Evolutionary conservation across 75 land plant species (phyloP).

Genomic region (Pinus tabuliformis): DNA sequence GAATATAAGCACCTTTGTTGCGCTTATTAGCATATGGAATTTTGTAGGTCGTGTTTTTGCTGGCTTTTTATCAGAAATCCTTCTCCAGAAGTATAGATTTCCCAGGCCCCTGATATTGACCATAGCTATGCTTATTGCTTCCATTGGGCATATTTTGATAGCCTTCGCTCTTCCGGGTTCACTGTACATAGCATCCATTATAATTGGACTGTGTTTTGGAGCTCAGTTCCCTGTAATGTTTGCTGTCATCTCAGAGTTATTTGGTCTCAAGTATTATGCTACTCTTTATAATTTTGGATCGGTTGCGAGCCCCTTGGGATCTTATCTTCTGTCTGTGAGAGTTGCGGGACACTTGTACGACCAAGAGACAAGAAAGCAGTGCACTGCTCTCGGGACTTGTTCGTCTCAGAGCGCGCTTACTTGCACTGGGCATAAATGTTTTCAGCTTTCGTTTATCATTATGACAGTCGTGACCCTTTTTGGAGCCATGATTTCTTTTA

Average conservation of each 20-base stretch:
- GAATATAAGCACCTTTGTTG: constrained; percentile 50
- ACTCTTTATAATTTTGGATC: too few relatives aligned
- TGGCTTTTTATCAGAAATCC: constrained; percentile 52
- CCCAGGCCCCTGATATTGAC: constrained; percentile 22
- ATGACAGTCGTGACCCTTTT: constrained; percentile 12
- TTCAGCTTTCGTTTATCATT: too few relatives aligned
- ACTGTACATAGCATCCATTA: background rate
- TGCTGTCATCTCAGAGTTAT: background rate
- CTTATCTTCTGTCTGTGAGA: too few relatives aligned
- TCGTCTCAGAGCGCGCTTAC: constrained; percentile 9
- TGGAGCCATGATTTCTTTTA: constrained; percentile 30
- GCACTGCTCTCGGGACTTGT: background rate
- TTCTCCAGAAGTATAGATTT: constrained; percentile 25
- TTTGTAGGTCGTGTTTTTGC: constrained; percentile 46
- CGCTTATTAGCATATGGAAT: constrained; percentile 10
- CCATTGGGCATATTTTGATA: constrained; percentile 33
- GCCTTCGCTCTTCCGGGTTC: constrained; percentile 36
- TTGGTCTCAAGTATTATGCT: too few relatives aligned
- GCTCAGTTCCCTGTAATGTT: constrained; percentile 53
- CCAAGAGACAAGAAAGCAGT: constrained; percentile 43
- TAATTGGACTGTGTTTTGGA: constrained; percentile 61
- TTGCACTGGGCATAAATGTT: constrained; percentile 25
- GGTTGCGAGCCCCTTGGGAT: too few relatives aligned
- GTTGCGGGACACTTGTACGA: constrained; percentile 14
- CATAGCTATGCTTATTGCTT: constrained; percentile 6